A percentile compares a stretch with the other conserved stretches of the same genome.
These are phyloP conservation scores for Penicillium fuscoglaucum DNA, from an alignment of 2,329 filamentous ascomycete genomes.

Conservation along the genomic window DNA sequence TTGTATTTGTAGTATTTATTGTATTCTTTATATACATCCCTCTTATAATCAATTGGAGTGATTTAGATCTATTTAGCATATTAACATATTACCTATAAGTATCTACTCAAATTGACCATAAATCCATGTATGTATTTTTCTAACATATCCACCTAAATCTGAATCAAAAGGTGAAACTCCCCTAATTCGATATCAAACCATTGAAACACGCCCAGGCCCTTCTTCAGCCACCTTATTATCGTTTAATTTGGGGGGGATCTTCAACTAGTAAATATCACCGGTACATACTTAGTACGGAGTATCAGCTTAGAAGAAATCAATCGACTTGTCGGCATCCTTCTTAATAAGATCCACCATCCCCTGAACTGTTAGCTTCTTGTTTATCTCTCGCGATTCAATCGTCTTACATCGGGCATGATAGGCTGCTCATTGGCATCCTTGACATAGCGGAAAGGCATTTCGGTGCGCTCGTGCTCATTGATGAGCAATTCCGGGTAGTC, in stretches of 20 bases:
- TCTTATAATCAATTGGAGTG: no score
- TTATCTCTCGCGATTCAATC: conserved; percentile 17
- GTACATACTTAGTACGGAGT: no score
- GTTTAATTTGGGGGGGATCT: not conserved
- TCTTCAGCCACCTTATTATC: conserved; percentile 3
- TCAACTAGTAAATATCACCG: not conserved
- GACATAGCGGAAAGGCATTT: conserved; percentile 99
- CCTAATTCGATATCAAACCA: not conserved
- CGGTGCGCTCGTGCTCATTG: conserved; percentile 86
- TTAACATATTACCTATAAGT: no score
- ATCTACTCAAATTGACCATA: no score
- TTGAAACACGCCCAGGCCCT: not conserved
- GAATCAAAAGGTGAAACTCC: not conserved
- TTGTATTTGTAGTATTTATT: not conserved
- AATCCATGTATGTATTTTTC: not conserved
- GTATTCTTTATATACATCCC: not conserved
- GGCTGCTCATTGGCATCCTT: conserved; percentile 71
- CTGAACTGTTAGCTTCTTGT: conserved; percentile 46
- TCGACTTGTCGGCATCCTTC: conserved; percentile 88
- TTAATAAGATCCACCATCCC: conserved; percentile 94
- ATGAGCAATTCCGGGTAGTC: conserved; percentile 89
- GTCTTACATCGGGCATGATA: conserved; percentile 84
- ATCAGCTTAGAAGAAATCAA: conserved; percentile 70
- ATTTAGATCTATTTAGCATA: no score
- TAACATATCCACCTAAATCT: not conserved